A percentile compares a stretch with the other conserved stretches of the same genome.
phyloP scores from a whole-genome alignment of 2,329 filamentous ascomycete species.

The Zopfia rhizophila region DNA sequence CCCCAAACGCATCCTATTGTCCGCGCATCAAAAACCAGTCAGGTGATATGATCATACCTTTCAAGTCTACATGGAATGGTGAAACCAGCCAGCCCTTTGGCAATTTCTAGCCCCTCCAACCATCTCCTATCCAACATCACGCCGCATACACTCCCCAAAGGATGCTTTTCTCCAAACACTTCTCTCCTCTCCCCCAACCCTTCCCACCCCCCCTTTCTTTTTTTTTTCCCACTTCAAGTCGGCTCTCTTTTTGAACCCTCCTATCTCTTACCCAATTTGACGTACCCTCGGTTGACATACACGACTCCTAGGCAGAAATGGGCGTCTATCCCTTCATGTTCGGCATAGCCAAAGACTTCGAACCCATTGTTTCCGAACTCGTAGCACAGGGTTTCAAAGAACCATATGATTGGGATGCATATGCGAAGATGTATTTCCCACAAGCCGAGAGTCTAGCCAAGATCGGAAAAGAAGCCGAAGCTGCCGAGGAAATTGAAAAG shows the following conservation, averaged over 20 bases:
- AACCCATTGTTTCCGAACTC: constrained; percentile 73
- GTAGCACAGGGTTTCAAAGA: constrained; percentile 71
- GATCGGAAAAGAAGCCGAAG: constrained; percentile 63
- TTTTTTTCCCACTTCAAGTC: too few species aligned
- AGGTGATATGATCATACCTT: too few species aligned
- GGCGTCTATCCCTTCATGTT: constrained; percentile 81
- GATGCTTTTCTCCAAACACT: constrained; percentile 3
- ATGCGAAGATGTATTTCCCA: constrained; percentile 70
- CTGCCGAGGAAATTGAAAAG: constrained; percentile 60
- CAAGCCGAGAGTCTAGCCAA: constrained; percentile 67
- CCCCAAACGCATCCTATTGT: neutral
- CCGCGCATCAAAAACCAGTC: neutral
- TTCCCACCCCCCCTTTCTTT: too few species aligned
- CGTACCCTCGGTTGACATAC: too few species aligned
- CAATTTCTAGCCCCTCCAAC: too few species aligned
- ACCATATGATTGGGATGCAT: constrained; percentile 69
- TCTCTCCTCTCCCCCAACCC: neutral
- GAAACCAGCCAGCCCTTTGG: too few species aligned
- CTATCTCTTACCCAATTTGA: constrained; percentile 53
- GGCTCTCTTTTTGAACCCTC: too few species aligned
- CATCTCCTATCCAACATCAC: too few species aligned
- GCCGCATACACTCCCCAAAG: neutral
- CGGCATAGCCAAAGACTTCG: constrained; percentile 73
- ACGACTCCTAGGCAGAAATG: constrained; percentile 55
- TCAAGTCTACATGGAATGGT: too few species aligned